Evolutionary conservation across 192 early-diverging fungal species (phyloP).

Genomic region (Gonapodya prolifera): DNA sequence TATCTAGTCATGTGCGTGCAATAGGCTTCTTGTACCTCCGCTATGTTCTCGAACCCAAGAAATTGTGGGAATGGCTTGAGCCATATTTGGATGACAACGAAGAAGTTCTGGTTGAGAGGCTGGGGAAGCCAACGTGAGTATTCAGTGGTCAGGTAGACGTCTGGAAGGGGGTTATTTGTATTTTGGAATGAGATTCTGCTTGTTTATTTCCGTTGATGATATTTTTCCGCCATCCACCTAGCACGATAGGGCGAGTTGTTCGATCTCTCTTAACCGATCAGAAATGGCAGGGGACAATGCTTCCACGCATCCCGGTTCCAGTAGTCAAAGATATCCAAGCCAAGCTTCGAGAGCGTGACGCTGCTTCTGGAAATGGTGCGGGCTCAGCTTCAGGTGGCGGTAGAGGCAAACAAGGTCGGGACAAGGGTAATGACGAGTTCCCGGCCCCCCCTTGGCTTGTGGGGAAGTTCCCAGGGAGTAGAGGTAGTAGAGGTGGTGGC

Average conservation of each 20-base stretch:
- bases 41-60: conserved; percentile 61
- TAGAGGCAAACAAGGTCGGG: not conserved
- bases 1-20: conserved; percentile 53
- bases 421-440: not conserved
- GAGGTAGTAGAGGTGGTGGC: not conserved
- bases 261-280: conserved; percentile 52
- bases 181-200: too few species aligned
- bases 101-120: conserved; percentile 43
- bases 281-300: conserved; percentile 66
- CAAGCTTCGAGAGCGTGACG: conserved; percentile 33
- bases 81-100: conserved; percentile 70
- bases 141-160: too few species aligned
- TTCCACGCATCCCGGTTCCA: conserved; percentile 71
- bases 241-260: conserved; percentile 61
- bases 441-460: not conserved
- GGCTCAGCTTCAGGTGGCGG: not conserved
- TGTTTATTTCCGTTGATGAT: not conserved
- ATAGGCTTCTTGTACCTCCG: conserved; percentile 71
- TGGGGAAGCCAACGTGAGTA: conserved; percentile 38
- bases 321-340: conserved; percentile 60
- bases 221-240: conserved; percentile 15
- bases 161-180: too few species aligned
- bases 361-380: not conserved
- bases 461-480: not conserved
- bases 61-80: conserved; percentile 70